Conservation (phyloP, 106 monocot species). For the Xerophyta viscosa region DNA sequence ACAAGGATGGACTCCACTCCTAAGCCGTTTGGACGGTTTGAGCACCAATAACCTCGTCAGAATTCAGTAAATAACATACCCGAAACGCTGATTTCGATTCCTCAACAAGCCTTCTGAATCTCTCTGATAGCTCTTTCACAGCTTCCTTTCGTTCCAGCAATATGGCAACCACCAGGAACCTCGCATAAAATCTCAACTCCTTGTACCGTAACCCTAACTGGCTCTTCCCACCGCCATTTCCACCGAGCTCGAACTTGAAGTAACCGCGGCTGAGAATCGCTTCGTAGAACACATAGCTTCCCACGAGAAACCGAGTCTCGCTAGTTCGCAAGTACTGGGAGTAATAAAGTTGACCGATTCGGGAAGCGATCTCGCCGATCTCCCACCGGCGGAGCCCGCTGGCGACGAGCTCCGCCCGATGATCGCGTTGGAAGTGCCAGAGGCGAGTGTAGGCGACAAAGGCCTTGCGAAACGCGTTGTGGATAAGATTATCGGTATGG, state of each 20-base stretch:
- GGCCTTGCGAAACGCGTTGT: conserved; percentile 45
- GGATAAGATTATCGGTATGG: conserved; percentile 23
- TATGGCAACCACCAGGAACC: conserved; percentile 77
- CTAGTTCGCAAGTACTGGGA: conserved; percentile 79
- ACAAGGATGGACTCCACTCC: too few relatives aligned
- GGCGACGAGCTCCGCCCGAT: conserved; percentile 48
- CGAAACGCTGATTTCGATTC: conserved; percentile 56
- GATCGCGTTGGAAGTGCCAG: conserved; percentile 83
- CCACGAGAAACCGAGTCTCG: conserved; percentile 78
- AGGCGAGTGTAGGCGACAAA: conserved; percentile 87
- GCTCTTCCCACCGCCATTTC: conserved; percentile 3
- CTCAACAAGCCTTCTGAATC: conserved; percentile 49
- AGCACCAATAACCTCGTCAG: too few relatives aligned
- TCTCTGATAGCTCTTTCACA: conserved; percentile 41
- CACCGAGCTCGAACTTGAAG: conserved; percentile 40
- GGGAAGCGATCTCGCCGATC: conserved; percentile 92
- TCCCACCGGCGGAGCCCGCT: conserved; percentile 72
- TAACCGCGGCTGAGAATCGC: conserved; percentile 73
- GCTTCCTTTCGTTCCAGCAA: conserved; percentile 48
- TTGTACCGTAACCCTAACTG: conserved; percentile 71
- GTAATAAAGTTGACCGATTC: conserved; percentile 97
- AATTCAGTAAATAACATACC: conserved; percentile 20
- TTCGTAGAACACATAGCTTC: conserved; percentile 92
- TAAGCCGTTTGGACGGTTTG: too few relatives aligned
- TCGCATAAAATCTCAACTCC: conserved; percentile 81